phyloP scores from a whole-genome alignment of 2,329 filamentous ascomycete genomes.

The Massarina eburnea region DNA sequence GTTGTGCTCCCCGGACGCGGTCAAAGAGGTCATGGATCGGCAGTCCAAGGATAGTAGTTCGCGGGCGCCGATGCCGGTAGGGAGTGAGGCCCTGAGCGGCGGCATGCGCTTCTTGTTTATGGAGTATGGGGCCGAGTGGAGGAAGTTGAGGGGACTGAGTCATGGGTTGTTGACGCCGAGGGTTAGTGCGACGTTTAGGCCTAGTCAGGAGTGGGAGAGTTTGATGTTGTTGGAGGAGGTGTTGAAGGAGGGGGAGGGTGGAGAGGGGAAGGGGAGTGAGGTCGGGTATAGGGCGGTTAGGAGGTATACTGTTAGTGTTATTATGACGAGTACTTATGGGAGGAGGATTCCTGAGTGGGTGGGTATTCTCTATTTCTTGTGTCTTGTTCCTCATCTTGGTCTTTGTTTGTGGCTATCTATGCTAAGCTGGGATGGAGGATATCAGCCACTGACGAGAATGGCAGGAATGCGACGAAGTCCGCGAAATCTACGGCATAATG shows the following conservation, averaged over 20 bases:
- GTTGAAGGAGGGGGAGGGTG: conserved; percentile 28
- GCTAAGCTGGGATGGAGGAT: background rate
- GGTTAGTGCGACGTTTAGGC: conserved; percentile 44
- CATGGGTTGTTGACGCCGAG: conserved; percentile 43
- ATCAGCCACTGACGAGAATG: background rate
- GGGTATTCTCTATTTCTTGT: conserved; percentile 8
- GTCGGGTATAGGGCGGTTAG: conserved; percentile 30
- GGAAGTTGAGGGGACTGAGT: conserved; percentile 42
- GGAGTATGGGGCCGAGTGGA: conserved; percentile 47
- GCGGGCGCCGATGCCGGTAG: conserved; percentile 43
- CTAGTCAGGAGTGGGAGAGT: conserved; percentile 50
- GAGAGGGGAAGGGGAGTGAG: conserved; percentile 15
- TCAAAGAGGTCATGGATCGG: conserved; percentile 50
- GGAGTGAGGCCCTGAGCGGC: conserved; percentile 42
- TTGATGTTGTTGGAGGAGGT: conserved; percentile 50
- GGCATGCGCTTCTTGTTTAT: conserved; percentile 47
- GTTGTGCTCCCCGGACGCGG: conserved; percentile 47
- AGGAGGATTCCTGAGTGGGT: conserved; percentile 35
- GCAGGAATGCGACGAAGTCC: conserved; percentile 35
- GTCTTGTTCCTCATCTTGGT: background rate
- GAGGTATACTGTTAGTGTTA: conserved; percentile 36
- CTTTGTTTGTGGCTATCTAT: no score
- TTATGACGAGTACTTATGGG: conserved; percentile 43
- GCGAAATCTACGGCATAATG: conserved; percentile 38
- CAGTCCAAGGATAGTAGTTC: conserved; percentile 41